phyloP scores from a whole-genome alignment of 352 stramenopile species.

The Thraustochytrium sp. region DNA sequence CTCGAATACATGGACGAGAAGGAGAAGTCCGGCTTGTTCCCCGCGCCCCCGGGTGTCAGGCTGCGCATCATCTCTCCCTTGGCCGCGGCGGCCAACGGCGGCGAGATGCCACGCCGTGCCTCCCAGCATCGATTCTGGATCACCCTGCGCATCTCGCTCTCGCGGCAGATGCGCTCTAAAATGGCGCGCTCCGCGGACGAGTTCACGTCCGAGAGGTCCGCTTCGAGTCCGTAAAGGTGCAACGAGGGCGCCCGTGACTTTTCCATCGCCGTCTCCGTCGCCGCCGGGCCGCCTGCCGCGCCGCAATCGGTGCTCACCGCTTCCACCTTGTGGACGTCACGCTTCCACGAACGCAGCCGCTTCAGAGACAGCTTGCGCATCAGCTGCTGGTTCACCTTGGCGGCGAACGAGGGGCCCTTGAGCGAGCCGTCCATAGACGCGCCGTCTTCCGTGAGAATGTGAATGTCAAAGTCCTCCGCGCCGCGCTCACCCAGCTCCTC shows the following conservation, averaged over 20 bases:
- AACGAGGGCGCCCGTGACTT: not conserved
- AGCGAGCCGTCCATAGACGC: not conserved
- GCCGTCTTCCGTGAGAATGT: not conserved
- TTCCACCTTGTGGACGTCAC: not conserved
- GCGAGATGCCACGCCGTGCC: not conserved
- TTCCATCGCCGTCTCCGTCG: not conserved
- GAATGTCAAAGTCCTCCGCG: slow-evolving; percentile 9
- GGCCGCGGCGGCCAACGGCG: not conserved
- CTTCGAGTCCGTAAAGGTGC: not conserved
- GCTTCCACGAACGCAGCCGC: not conserved
- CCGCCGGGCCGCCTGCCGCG: no score
- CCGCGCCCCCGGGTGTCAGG: no score
- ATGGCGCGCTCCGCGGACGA: slow-evolving; percentile 16
- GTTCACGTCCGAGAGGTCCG: not conserved
- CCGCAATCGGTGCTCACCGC: not conserved
- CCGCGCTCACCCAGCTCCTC: not conserved
- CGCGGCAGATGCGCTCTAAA: not conserved
- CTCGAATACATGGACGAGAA: slow-evolving; percentile 23
- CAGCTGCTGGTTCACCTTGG: not conserved
- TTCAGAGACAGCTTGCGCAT: not conserved
- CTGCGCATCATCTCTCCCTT: not conserved
- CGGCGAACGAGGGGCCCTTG: not conserved
- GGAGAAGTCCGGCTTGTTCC: not conserved
- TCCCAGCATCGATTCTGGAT: slow-evolving; percentile 32
- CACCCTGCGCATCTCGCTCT: slow-evolving; percentile 33